These are phyloP conservation scores for Cystofilobasidium bisporidii DNA, from an alignment of 768 basidiomycete species.

Conservation along the genomic window DNA sequence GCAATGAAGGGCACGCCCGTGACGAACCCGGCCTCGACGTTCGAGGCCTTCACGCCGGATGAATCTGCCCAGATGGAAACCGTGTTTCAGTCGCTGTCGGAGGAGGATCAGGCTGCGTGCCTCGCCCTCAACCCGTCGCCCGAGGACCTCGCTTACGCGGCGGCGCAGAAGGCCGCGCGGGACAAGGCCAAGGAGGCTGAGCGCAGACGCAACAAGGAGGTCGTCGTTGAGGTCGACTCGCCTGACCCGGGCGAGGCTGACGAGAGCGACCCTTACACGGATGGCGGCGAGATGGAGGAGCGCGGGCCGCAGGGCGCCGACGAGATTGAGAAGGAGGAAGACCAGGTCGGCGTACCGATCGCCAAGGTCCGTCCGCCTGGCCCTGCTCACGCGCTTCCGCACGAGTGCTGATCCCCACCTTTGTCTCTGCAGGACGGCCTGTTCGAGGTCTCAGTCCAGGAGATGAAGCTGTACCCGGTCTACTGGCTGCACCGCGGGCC, in stretches of 20 bases:
- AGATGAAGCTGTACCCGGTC: slow-evolving; percentile 26
- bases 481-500: slow-evolving; percentile 23
- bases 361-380: background rate
- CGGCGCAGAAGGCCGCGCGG: background rate
- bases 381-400: no score
- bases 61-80: slow-evolving; percentile 24
- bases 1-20: slow-evolving; percentile 14
- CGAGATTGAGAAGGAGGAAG: slow-evolving; percentile 22
- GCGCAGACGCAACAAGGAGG: slow-evolving; percentile 8
- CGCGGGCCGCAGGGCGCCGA: background rate
- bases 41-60: slow-evolving; percentile 10
- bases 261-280: background rate
- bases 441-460: slow-evolving; percentile 26
- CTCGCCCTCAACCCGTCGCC: slow-evolving; percentile 21
- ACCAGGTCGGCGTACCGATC: slow-evolving; percentile 16
- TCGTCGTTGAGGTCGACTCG: background rate
- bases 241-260: background rate
- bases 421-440: slow-evolving; percentile 21
- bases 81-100: slow-evolving; percentile 12
- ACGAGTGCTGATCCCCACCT: background rate
- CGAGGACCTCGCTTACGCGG: slow-evolving; percentile 8
- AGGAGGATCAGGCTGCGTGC: background rate
- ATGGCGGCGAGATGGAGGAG: slow-evolving; percentile 18
- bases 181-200: slow-evolving; percentile 18
- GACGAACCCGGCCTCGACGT: slow-evolving; percentile 11